A percentile compares a stretch with the other conserved stretches of the same genome.
Evolutionary conservation across 257 asterid genomes (phyloP).

Genomic region (Coffea canephora): DNA sequence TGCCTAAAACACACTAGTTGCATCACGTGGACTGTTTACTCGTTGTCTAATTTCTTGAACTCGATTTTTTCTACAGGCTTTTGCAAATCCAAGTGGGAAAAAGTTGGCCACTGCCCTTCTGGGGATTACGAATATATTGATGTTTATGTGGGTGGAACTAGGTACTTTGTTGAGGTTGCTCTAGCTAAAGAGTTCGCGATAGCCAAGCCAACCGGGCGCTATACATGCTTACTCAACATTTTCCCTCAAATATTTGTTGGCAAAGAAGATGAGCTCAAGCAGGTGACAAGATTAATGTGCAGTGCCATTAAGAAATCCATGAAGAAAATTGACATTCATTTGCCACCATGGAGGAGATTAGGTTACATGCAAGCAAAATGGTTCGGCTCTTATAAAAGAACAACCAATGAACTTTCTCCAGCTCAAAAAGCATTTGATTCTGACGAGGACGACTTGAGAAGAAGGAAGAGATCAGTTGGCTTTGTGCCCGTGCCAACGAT

Average conservation of each 20-base stretch:
- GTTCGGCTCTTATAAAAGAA: slow-evolving; percentile 57
- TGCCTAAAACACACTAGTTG: not conserved
- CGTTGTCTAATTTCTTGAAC: not conserved
- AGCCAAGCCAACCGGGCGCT: slow-evolving; percentile 57
- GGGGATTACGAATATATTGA: slow-evolving; percentile 76
- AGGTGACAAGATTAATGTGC: slow-evolving; percentile 58
- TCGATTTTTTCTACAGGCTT: slow-evolving; percentile 41
- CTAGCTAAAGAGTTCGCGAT: slow-evolving; percentile 61
- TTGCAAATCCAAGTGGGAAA: slow-evolving; percentile 88
- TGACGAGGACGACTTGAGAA: slow-evolving; percentile 6
- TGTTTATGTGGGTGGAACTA: slow-evolving; percentile 31
- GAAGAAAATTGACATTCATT: slow-evolving; percentile 42
- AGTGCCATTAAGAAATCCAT: slow-evolving; percentile 53
- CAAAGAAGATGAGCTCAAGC: slow-evolving; percentile 43
- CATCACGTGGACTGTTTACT: not conserved
- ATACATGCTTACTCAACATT: slow-evolving; percentile 35
- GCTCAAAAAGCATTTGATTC: not conserved
- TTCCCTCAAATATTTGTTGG: slow-evolving; percentile 53
- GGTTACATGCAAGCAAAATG: slow-evolving; percentile 68
- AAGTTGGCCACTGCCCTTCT: slow-evolving; percentile 34
- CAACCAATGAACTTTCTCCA: slow-evolving; percentile 42
- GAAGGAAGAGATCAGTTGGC: slow-evolving; percentile 41
- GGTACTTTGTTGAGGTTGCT: slow-evolving; percentile 55
- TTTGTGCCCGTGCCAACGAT: slow-evolving; percentile 31
- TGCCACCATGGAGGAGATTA: slow-evolving; percentile 90